These are phyloP conservation scores for Achlya hypogyna DNA, from an alignment of 352 stramenopile species.

Conservation along the genomic window DNA sequence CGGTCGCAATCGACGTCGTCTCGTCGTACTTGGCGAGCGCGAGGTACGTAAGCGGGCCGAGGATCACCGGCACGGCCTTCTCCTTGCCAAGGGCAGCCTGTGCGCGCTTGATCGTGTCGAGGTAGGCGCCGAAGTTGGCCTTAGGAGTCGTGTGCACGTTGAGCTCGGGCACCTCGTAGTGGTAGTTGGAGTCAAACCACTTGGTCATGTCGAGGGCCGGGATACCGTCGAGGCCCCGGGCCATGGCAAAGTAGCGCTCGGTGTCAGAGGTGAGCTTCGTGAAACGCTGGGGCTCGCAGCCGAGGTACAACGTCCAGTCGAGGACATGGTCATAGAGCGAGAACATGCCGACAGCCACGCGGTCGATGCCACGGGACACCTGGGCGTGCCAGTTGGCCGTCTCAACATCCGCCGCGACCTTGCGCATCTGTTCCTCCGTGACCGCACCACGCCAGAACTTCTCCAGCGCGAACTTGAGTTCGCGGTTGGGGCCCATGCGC, in stretches of 20 bases:
- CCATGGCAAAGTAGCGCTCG: slow-evolving; percentile 86
- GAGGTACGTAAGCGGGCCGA: slow-evolving; percentile 79
- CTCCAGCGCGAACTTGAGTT: slow-evolving; percentile 92
- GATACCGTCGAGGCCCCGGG: slow-evolving; percentile 82
- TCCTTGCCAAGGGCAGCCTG: slow-evolving; percentile 66
- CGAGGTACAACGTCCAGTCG: slow-evolving; percentile 80
- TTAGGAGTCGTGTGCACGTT: slow-evolving; percentile 52
- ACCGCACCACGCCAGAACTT: slow-evolving; percentile 88
- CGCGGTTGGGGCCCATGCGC: slow-evolving; percentile 87
- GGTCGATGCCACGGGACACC: slow-evolving; percentile 55
- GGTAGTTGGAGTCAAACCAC: slow-evolving; percentile 94
- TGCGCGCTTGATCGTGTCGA: slow-evolving; percentile 66
- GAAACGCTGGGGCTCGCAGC: slow-evolving; percentile 70
- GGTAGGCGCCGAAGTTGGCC: slow-evolving; percentile 74
- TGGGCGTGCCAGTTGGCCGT: slow-evolving; percentile 82
- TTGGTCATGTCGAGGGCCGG: slow-evolving; percentile 91
- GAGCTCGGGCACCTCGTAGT: slow-evolving; percentile 91
- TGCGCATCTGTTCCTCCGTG: slow-evolving; percentile 67
- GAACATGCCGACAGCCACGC: slow-evolving; percentile 81
- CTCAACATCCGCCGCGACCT: slow-evolving; percentile 65
- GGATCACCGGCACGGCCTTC: slow-evolving; percentile 72
- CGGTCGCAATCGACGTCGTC: slow-evolving; percentile 43
- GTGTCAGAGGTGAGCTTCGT: slow-evolving; percentile 44
- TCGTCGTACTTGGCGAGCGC: slow-evolving; percentile 75
- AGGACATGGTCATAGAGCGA: slow-evolving; percentile 90